A percentile compares a stretch with the other conserved stretches of the same genome.
These are phyloP conservation scores for Hypoxylon sp. DNA, from an alignment of 2,329 filamentous ascomycete species.

Conservation along the genomic window DNA sequence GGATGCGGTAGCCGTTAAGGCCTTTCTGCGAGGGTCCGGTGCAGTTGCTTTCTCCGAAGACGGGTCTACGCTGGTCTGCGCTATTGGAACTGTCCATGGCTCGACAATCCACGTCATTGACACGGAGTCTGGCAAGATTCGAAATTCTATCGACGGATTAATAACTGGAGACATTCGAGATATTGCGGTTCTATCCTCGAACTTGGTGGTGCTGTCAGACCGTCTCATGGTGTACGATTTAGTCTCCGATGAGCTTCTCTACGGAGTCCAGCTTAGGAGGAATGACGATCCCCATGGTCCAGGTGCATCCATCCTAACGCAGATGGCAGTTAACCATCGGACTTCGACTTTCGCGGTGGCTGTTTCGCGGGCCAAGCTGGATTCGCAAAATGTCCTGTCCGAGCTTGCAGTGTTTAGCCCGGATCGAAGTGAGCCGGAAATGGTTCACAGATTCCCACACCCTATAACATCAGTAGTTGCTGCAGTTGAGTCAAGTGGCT, in stretches of 20 bases:
- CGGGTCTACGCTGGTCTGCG: conserved; percentile 84
- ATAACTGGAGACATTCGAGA: conserved; percentile 76
- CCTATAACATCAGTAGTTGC: conserved; percentile 78
- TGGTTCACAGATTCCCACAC: conserved; percentile 69
- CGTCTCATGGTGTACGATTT: conserved; percentile 86
- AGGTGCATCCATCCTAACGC: conserved; percentile 65
- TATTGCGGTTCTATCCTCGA: conserved; percentile 79
- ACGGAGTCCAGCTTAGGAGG: conserved; percentile 69
- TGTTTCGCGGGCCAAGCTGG: conserved; percentile 56
- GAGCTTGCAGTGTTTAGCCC: conserved; percentile 78
- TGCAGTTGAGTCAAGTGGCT: conserved; percentile 76
- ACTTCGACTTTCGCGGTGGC: conserved; percentile 78
- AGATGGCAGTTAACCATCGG: conserved; percentile 78
- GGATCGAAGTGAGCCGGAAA: conserved; percentile 70
- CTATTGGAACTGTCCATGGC: conserved; percentile 67
- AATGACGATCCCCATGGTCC: conserved; percentile 57
- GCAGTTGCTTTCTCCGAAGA: conserved; percentile 85
- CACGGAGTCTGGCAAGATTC: conserved; percentile 75
- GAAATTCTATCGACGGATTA: conserved; percentile 76
- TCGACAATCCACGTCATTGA: conserved; percentile 84
- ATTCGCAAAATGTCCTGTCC: conserved; percentile 62
- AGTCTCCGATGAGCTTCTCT: conserved; percentile 81
- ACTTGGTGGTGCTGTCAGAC: conserved; percentile 81
- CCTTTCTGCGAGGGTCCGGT: conserved; percentile 65
- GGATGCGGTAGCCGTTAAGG: conserved; percentile 51